phyloP scores from a whole-genome alignment of 345 rosid genomes.

The Acer negundo region DNA sequence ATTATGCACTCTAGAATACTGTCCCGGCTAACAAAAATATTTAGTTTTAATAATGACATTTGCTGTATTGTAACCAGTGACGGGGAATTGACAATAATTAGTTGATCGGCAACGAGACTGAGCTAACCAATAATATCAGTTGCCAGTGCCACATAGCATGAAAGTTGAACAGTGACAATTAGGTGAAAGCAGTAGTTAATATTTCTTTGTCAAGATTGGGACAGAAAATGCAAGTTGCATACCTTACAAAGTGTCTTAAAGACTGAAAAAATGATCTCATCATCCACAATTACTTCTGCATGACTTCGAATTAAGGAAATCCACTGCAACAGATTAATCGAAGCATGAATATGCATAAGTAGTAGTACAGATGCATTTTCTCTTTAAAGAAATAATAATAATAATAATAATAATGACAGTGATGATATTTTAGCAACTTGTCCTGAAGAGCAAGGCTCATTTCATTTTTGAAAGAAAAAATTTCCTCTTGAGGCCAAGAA shows the following conservation, averaged over 20 bases:
- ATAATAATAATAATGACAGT: background rate
- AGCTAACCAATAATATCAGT: background rate
- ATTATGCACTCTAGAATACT: background rate
- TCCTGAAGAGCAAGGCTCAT: background rate
- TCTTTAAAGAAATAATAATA: background rate
- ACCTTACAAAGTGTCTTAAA: constrained; percentile 89
- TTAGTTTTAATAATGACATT: background rate
- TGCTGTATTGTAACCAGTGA: background rate
- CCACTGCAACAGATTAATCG: constrained; percentile 57
- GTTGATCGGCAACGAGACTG: background rate
- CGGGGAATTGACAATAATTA: background rate
- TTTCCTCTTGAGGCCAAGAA: background rate
- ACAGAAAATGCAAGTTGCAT: constrained; percentile 8
- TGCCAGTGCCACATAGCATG: background rate
- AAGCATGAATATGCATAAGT: background rate
- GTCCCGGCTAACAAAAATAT: background rate
- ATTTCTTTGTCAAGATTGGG: background rate
- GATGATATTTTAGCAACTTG: background rate
- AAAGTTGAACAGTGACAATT: constrained; percentile 4
- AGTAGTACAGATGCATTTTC: background rate
- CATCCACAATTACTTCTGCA: constrained; percentile 73
- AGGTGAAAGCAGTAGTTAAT: background rate
- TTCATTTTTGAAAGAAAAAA: background rate
- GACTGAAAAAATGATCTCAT: constrained; percentile 60
- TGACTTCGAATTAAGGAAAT: constrained; percentile 71